A percentile compares a stretch with the other conserved stretches of the same genome.
Evolutionary conservation across 805 yeast genomes (phyloP).

Genomic region (Pichia exigua): DNA sequence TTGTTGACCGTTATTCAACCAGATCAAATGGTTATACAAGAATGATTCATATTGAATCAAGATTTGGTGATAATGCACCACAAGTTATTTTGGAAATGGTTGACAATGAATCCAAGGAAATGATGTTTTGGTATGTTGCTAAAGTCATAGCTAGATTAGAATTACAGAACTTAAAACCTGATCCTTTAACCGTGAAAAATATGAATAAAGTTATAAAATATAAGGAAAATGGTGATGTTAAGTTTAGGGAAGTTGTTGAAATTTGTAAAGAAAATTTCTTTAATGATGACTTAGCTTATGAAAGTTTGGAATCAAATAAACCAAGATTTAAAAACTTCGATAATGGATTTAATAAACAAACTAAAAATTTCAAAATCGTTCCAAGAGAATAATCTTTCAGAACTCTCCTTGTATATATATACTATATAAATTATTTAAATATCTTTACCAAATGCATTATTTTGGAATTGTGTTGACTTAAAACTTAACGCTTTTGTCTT

Average conservation of each 20-base stretch:
- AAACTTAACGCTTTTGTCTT: constrained; percentile 58
- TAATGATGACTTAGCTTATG: constrained; percentile 17
- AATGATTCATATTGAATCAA: constrained; percentile 72
- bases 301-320: constrained; percentile 5
- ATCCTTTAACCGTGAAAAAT: constrained; percentile 47
- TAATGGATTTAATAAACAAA: constrained; percentile 26
- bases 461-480: constrained; percentile 50
- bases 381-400: constrained; percentile 20
- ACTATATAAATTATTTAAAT: not conserved
- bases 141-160: constrained; percentile 76
- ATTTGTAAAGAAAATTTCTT: constrained; percentile 41
- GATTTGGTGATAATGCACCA: constrained; percentile 85
- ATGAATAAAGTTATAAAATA: constrained; percentile 40
- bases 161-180: constrained; percentile 48
- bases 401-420: not conserved
- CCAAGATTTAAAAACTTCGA: constrained; percentile 26
- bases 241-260: constrained; percentile 59
- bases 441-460: constrained; percentile 31
- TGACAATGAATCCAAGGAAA: constrained; percentile 49
- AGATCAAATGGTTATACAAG: constrained; percentile 84
- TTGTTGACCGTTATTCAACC: constrained; percentile 52
- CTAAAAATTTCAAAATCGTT: constrained; percentile 25
- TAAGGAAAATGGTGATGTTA: constrained; percentile 42
- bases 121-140: constrained; percentile 73
- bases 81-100: constrained; percentile 84